Evolutionary conservation across 768 basidiomycete species (phyloP).

Genomic region (Lyophyllum decastes): DNA sequence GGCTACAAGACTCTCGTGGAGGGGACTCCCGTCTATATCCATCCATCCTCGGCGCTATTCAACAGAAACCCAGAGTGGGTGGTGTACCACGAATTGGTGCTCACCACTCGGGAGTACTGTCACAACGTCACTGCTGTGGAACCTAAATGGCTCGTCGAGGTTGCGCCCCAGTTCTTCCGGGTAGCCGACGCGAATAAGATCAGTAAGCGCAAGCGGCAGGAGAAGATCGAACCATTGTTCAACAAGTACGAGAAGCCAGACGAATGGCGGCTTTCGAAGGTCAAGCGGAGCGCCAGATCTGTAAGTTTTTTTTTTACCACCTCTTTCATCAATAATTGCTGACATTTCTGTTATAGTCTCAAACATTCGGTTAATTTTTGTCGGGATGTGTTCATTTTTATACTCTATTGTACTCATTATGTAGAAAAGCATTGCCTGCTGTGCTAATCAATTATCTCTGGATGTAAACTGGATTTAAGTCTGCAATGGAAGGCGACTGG

Average conservation of each 20-base stretch:
- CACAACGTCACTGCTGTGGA: slow-evolving; percentile 94
- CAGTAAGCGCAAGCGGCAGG: slow-evolving; percentile 92
- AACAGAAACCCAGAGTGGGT: slow-evolving; percentile 97
- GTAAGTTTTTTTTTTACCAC: slow-evolving; percentile 35
- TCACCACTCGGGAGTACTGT: slow-evolving; percentile 95
- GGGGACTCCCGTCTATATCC: slow-evolving; percentile 98
- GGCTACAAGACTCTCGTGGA: slow-evolving; percentile 98
- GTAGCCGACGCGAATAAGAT: slow-evolving; percentile 98
- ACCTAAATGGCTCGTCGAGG: slow-evolving; percentile 98
- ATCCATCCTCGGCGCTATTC: slow-evolving; percentile 95
- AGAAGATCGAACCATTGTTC: slow-evolving; percentile 95
- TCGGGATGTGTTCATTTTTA: slow-evolving; percentile 12
- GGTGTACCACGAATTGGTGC: slow-evolving; percentile 92
- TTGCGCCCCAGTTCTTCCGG: slow-evolving; percentile 98
- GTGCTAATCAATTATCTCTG: neutral
- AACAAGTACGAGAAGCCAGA: slow-evolving; percentile 96
- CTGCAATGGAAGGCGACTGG: slow-evolving; percentile 1
- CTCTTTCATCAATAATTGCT: slow-evolving; percentile 19
- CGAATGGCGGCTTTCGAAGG: slow-evolving; percentile 92
- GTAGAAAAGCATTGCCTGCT: neutral
- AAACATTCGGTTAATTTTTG: slow-evolving; percentile 76
- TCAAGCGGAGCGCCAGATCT: slow-evolving; percentile 89
- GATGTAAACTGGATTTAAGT: neutral
- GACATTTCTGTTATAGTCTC: slow-evolving; percentile 53
- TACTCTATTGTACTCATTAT: slow-evolving; percentile 12